Percentiles rank a stretch among this genome's conserved stretches.
Conservation (phyloP, 768 basidiomycete genomes). For the Naganishia antarctica region DNA sequence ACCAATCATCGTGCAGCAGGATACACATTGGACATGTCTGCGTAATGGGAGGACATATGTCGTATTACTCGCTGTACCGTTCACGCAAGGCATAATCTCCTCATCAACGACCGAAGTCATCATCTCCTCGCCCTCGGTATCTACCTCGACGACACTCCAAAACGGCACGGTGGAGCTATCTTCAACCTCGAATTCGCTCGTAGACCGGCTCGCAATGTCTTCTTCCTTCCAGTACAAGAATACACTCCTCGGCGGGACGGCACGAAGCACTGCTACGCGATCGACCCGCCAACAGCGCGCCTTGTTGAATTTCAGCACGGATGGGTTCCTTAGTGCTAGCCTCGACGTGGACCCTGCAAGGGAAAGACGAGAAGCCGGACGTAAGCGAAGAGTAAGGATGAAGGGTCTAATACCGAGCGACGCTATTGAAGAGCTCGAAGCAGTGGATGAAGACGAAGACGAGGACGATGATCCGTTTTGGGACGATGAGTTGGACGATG, state of each 20-base stretch:
- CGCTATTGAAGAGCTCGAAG: too few relatives aligned
- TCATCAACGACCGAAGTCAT: not conserved
- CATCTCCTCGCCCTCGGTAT: constrained; percentile 5
- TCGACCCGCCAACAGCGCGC: constrained; percentile 16
- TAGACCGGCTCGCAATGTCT: not conserved
- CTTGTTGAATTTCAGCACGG: constrained; percentile 12
- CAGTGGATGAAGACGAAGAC: constrained; percentile 25
- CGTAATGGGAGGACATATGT: not conserved
- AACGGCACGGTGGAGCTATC: not conserved
- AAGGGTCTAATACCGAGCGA: too few relatives aligned
- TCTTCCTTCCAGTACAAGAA: too few relatives aligned
- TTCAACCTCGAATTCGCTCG: not conserved
- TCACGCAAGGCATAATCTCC: constrained; percentile 8
- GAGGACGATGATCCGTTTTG: constrained; percentile 8
- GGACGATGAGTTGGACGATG: constrained; percentile 17
- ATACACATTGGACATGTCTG: constrained; percentile 6
- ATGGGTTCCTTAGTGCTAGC: constrained; percentile 13
- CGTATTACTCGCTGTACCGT: constrained; percentile 1
- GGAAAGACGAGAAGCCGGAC: constrained; percentile 1
- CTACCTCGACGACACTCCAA: not conserved
- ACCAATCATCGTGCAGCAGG: constrained; percentile 8
- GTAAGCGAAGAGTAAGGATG: constrained; percentile 8
- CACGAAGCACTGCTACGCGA: constrained; percentile 8
- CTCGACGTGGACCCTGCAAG: constrained; percentile 5
- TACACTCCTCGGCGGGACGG: not conserved